Evolutionary conservation across 2,329 filamentous ascomycete genomes (phyloP).

Genomic region (Ophiostoma ips): DNA sequence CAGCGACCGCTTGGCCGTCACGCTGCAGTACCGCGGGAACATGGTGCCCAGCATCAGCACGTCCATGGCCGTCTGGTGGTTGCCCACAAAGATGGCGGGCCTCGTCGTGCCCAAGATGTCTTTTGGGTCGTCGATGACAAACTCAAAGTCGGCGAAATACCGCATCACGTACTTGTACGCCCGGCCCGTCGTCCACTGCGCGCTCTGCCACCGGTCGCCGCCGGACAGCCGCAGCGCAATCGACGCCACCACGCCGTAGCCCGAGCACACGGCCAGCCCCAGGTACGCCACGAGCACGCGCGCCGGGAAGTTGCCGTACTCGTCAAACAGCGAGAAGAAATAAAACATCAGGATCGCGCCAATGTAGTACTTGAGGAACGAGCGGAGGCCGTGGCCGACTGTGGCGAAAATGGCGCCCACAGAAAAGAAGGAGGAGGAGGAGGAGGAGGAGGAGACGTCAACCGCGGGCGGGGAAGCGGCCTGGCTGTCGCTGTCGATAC

Average conservation of each 20-base stretch:
- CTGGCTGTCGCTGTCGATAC: not conserved
- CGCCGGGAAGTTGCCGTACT: constrained; percentile 52
- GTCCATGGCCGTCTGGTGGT: constrained; percentile 94
- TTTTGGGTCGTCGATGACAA: constrained; percentile 56
- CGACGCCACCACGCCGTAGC: constrained; percentile 64
- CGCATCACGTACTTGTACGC: constrained; percentile 70
- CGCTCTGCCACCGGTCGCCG: constrained; percentile 46
- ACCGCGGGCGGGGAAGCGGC: no score
- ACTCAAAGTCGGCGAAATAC: constrained; percentile 60
- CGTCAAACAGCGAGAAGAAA: constrained; percentile 43
- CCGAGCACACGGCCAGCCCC: constrained; percentile 43
- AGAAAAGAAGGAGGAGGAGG: not conserved
- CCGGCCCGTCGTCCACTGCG: constrained; percentile 74
- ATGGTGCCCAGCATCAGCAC: constrained; percentile 79
- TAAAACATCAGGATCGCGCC: constrained; percentile 43
- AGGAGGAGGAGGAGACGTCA: not conserved
- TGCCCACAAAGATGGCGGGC: constrained; percentile 82
- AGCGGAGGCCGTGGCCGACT: constrained; percentile 13
- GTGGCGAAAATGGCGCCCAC: not conserved
- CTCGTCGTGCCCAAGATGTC: constrained; percentile 48
- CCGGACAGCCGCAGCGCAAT: constrained; percentile 57
- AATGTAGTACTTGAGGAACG: constrained; percentile 38
- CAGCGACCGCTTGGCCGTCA: constrained; percentile 82
- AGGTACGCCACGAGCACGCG: constrained; percentile 55
- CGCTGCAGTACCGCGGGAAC: constrained; percentile 82